Evolutionary conservation across 495 filamentous ascomycete species (phyloP).

Genomic region (Penicillium dipodomyicola): DNA sequence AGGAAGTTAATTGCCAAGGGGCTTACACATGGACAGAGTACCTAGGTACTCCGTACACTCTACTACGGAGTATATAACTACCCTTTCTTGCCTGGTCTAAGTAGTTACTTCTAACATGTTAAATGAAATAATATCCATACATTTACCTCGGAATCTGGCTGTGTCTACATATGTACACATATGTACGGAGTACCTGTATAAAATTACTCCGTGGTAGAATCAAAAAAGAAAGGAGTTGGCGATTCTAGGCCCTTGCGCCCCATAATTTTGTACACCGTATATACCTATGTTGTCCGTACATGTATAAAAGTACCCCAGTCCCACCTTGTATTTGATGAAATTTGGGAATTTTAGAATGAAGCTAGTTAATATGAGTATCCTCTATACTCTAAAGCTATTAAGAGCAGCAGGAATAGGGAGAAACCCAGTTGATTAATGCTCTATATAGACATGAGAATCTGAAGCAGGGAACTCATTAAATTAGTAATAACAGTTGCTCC

Average conservation of each 20-base stretch:
- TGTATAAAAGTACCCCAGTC: neutral
- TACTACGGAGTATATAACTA: neutral
- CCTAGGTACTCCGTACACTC: neutral
- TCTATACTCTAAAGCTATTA: no score
- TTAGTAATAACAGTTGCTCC: no score
- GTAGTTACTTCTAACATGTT: neutral
- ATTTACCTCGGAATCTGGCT: neutral
- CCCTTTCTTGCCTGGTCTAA: no score
- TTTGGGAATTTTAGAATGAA: no score
- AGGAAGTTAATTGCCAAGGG: neutral
- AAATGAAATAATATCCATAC: neutral
- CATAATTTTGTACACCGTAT: neutral
- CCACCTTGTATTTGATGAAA: neutral
- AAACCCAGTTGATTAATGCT: no score
- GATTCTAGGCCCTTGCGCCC: conserved; percentile 2
- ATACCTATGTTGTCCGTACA: no score
- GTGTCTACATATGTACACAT: neutral
- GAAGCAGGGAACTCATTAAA: no score
- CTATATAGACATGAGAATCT: no score
- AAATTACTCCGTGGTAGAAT: neutral
- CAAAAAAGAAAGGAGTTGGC: conserved; percentile 12
- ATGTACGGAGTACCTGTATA: neutral
- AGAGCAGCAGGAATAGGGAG: no score
- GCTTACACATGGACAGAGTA: neutral
- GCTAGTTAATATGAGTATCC: no score